phyloP scores from a whole-genome alignment of 2,329 filamentous ascomycete genomes.

The Emergomyces africanus region DNA sequence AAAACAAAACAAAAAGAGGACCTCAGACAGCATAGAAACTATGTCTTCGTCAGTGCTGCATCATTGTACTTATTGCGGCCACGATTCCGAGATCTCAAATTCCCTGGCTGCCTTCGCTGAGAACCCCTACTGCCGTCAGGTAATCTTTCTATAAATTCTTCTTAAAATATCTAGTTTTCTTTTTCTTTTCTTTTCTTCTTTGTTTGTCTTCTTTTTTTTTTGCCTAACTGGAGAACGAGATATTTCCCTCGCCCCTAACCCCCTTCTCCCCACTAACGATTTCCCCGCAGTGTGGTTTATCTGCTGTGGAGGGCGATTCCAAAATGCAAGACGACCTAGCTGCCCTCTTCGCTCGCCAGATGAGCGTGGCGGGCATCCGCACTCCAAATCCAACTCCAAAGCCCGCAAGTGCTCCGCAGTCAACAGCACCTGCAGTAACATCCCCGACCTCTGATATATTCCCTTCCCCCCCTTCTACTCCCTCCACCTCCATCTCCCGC shows the following conservation, averaged over 20 bases:
- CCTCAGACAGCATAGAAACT: conserved; percentile 4
- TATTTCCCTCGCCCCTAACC: background rate
- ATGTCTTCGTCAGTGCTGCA: conserved; percentile 29
- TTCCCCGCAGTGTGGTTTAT: conserved; percentile 27
- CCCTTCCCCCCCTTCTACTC: conserved; percentile 7
- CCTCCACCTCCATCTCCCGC: conserved; percentile 17
- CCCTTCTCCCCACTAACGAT: conserved; percentile 7
- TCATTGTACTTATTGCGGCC: conserved; percentile 28
- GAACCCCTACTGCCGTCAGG: conserved; percentile 29
- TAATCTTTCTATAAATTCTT: conserved; percentile 15
- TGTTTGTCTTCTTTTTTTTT: conserved; percentile 6
- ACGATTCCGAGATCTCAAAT: conserved; percentile 24
- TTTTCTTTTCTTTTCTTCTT: conserved; percentile 9
- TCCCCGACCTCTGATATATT: conserved; percentile 18
- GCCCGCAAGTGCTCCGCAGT: conserved; percentile 8
- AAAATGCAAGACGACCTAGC: conserved; percentile 70
- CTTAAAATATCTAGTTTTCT: background rate
- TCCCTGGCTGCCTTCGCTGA: conserved; percentile 25
- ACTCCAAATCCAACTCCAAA: conserved; percentile 5
- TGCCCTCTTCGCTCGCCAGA: conserved; percentile 63
- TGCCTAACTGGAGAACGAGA: conserved; percentile 2
- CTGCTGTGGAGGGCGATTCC: conserved; percentile 35
- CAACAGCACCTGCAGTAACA: conserved; percentile 10
- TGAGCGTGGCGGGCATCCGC: conserved; percentile 44
- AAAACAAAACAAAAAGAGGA: background rate